Evolutionary conservation across 306 rosid genomes (phyloP), one percentile per base, ranked within the genome.

Genomic region (Herpetospermum pedunculosum): DNA sequence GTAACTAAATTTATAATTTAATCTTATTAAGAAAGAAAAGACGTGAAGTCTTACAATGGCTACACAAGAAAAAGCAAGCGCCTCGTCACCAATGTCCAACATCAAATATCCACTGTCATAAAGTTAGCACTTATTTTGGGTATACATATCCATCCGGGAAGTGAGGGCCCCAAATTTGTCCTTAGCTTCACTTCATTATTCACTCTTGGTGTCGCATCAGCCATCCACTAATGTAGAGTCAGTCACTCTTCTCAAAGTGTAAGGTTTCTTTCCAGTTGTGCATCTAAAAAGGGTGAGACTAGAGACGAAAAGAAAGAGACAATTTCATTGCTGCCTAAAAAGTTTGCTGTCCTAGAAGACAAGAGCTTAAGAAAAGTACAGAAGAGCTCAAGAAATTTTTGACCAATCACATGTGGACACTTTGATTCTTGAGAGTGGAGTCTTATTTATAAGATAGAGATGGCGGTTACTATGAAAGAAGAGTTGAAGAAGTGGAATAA

Each of bases 211-310:
- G 54, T 68, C 54, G 25, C 73, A 26, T 43, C 38, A 43, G 32
- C 73, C 37, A 44, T 26, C 73, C 73, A 68, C 73, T 68, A 43
- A 68, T 41, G 54, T 68, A 68, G 37, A 43, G 38, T 44, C 73
- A 41, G 54, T 43, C 38, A 13, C 53, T 23, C 73, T 43, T 18
- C 54, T 41, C 54, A 25, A 40, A 41, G 38, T 14, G 37, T 14
- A 10, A 43, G 73, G 23, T 43, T 68, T 68, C 73, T 68, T 68
- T 68, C 72, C 71, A 38, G 49, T 64, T 37, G 71, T 19, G 71
- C 32, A 16, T 64, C 71, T 64, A 64, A 65, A 57, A 34, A 65
- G 49, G 50, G 2, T 19, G 72, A 65, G 50, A 64, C n/a, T 64
- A 21, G 49, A 64, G n/a, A 65, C 12, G 5, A 3, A n/a, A 34